These are phyloP conservation scores for Saprolegnia parasitica DNA, from an alignment of 352 stramenopile genomes.

Conservation along the genomic window DNA sequence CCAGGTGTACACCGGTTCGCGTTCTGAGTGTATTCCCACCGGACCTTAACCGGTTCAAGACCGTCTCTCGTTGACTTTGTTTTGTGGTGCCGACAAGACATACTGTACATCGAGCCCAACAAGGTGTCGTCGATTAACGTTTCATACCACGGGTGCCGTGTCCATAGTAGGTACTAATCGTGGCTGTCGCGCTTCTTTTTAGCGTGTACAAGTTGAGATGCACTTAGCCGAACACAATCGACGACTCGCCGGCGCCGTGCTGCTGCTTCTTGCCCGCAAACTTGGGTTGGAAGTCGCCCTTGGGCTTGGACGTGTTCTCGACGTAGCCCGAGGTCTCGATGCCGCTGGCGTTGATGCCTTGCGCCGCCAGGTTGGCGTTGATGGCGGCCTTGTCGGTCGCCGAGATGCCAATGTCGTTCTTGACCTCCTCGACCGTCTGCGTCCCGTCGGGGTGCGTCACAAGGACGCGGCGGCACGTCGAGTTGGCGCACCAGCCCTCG, in stretches of 20 bases:
- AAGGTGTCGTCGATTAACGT: too few relatives aligned
- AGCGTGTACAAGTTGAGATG: too few relatives aligned
- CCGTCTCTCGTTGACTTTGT: too few relatives aligned
- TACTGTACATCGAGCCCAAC: too few relatives aligned
- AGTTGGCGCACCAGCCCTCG: conserved; percentile 78
- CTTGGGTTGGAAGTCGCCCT: conserved; percentile 44
- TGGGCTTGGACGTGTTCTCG: conserved; percentile 39
- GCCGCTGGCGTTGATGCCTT: conserved; percentile 41
- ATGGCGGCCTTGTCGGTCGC: conserved; percentile 69
- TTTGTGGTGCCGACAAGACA: too few relatives aligned
- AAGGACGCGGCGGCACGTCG: conserved; percentile 81
- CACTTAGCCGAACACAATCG: conserved; percentile 79
- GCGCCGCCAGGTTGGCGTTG: conserved; percentile 63
- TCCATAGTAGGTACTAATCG: too few relatives aligned
- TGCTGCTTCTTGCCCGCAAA: conserved; percentile 67
- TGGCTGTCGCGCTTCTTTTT: too few relatives aligned
- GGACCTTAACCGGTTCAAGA: too few relatives aligned
- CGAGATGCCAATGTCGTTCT: conserved; percentile 75
- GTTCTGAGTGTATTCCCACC: too few relatives aligned
- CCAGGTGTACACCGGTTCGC: too few relatives aligned
- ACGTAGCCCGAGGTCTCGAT: conserved; percentile 49
- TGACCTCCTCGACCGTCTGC: conserved; percentile 81
- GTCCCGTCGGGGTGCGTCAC: conserved; percentile 77
- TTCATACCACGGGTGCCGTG: too few relatives aligned
- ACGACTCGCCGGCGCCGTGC: conserved; percentile 65